phyloP scores from a whole-genome alignment of 495 filamentous ascomycete species.

The Podospora didyma region DNA sequence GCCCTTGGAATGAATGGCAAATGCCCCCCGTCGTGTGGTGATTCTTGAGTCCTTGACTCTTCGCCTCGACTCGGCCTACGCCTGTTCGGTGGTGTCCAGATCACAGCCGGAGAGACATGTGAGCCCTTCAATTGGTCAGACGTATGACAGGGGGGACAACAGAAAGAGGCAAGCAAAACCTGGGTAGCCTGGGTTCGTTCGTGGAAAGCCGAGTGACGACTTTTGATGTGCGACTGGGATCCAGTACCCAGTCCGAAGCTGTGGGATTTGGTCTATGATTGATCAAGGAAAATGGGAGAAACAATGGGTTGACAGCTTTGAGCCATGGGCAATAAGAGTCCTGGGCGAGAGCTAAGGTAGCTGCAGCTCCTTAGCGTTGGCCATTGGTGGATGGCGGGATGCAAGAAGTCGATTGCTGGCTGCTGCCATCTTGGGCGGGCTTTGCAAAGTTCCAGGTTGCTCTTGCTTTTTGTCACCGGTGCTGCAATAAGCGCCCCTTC shows the following conservation, averaged over 20 bases:
- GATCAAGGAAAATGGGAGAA: too few species aligned
- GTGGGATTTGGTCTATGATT: neutral
- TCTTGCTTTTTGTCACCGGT: too few species aligned
- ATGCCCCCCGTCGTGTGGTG: neutral
- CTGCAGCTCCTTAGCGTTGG: too few species aligned
- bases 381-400: too few species aligned
- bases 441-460: too few species aligned
- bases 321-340: too few species aligned
- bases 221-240: slow-evolving; percentile 1
- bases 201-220: neutral
- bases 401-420: too few species aligned
- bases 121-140: slow-evolving; percentile 12
- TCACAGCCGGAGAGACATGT: slow-evolving; percentile 5
- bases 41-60: neutral
- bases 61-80: slow-evolving; percentile 3
- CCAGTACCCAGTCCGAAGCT: neutral
- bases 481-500: too few species aligned
- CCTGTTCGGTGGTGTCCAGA: slow-evolving; percentile 5
- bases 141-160: neutral
- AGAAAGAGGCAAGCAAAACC: slow-evolving; percentile 1
- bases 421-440: too few species aligned
- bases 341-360: too few species aligned
- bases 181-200: too few species aligned
- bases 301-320: too few species aligned
- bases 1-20: neutral